Evolutionary conservation across 2,329 filamentous ascomycete species (phyloP).

Genomic region (Talaromyces sp.): DNA sequence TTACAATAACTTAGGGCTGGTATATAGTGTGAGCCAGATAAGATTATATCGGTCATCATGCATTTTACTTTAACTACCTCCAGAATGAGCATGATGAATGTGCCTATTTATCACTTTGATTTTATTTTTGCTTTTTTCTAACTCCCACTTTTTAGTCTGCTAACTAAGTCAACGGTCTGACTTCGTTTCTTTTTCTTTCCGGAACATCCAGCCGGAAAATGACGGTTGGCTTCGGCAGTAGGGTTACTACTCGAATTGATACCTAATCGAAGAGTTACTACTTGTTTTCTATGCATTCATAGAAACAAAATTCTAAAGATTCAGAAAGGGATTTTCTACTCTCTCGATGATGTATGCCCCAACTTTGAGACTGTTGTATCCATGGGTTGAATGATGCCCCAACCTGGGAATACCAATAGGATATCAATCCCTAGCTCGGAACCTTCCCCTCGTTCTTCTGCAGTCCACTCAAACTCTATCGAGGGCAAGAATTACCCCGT

Average conservation of each 20-base stretch:
- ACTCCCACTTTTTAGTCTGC: not conserved
- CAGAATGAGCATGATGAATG: no score
- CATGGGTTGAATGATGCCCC: not conserved
- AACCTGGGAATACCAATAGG: not conserved
- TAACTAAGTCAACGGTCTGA: not conserved
- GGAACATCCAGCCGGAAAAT: not conserved
- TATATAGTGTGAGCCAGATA: no score
- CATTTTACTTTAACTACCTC: not conserved
- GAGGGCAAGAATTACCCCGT: no score
- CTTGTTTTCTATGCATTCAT: not conserved
- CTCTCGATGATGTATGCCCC: not conserved
- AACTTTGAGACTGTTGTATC: not conserved
- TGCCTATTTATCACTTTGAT: not conserved
- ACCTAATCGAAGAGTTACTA: no score
- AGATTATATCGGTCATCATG: not conserved
- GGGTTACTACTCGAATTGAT: no score
- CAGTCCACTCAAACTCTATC: not conserved
- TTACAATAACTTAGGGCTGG: no score
- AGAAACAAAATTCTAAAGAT: not conserved
- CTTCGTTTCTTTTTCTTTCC: not conserved
- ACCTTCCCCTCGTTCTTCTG: constrained; percentile 3
- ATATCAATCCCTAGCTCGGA: not conserved
- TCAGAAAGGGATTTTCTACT: not conserved
- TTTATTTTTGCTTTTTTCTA: not conserved
- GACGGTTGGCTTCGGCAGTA: not conserved